These are phyloP conservation scores for Geotrichum ghanense DNA, from an alignment of 805 yeast species.

Conservation along the genomic window DNA sequence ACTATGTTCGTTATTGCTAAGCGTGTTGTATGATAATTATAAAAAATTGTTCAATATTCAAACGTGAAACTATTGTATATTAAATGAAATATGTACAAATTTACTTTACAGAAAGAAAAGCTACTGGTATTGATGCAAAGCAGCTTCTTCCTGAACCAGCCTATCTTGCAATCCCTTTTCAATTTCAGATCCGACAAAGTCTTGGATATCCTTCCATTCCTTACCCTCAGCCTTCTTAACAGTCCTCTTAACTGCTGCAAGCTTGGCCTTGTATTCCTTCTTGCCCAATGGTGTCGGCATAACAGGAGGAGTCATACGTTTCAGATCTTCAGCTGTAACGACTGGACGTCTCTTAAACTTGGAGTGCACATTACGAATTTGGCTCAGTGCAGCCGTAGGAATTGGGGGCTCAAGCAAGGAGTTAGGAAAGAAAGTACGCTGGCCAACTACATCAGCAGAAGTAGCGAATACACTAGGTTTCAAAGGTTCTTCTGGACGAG, in stretches of 20 bases:
- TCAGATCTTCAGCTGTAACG: constrained; percentile 50
- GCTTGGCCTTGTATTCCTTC: constrained; percentile 23
- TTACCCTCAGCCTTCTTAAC: constrained; percentile 31
- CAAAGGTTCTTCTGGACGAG: constrained; percentile 45
- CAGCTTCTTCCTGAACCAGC: background rate
- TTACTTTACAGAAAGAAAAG: background rate
- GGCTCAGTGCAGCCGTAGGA: constrained; percentile 52
- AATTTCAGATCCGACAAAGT: constrained; percentile 35
- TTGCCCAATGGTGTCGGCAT: constrained; percentile 62
- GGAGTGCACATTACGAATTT: constrained; percentile 70
- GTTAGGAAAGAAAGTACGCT: constrained; percentile 64
- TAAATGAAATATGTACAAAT: background rate
- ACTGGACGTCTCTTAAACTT: constrained; percentile 41
- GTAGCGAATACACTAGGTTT: constrained; percentile 36
- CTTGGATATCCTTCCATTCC: constrained; percentile 36
- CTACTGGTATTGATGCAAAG: background rate
- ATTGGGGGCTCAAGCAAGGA: constrained; percentile 55
- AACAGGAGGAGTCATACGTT: constrained; percentile 51
- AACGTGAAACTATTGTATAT: too few relatives aligned
- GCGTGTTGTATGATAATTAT: too few relatives aligned
- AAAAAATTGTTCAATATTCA: too few relatives aligned
- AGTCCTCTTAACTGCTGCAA: constrained; percentile 19
- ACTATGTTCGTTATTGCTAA: too few relatives aligned
- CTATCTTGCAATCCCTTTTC: constrained; percentile 9
- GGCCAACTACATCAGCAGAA: constrained; percentile 34